A percentile compares a stretch with the other conserved stretches of the same genome.
These are phyloP conservation scores for Dictyostelium purpureum DNA, from an alignment of 78 protist genomes.

Conservation along the genomic window DNA sequence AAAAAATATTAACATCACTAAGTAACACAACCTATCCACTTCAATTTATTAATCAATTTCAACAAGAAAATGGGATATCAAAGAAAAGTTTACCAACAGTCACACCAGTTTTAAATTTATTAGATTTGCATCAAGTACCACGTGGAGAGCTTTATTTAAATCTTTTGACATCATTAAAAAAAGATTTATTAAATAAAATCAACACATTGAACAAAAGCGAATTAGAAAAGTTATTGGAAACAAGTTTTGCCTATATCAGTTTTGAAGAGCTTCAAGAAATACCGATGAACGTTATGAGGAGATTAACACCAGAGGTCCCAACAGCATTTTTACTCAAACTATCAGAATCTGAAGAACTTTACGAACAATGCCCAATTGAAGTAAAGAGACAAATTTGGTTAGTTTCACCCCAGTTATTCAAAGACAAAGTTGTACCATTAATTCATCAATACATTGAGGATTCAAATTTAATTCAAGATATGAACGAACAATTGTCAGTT, in stretches of 20 bases:
- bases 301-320: constrained; percentile 57
- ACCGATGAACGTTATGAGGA: constrained; percentile 73
- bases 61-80: constrained; percentile 27
- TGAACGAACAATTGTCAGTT: constrained; percentile 17
- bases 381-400: constrained; percentile 72
- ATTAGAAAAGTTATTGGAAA: constrained; percentile 55
- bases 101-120: constrained; percentile 51
- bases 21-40: constrained; percentile 46
- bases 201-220: background rate
- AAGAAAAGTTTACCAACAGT: constrained; percentile 44
- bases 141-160: constrained; percentile 35
- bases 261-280: constrained; percentile 52
- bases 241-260: constrained; percentile 69
- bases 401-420: constrained; percentile 28
- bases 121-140: constrained; percentile 66
- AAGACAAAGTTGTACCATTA: constrained; percentile 24
- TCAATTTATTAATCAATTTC: constrained; percentile 62
- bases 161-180: constrained; percentile 4
- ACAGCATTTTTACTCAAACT: constrained; percentile 35
- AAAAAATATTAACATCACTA: constrained; percentile 25
- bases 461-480: constrained; percentile 29
- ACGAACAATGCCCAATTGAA: constrained; percentile 72
- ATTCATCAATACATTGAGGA: constrained; percentile 44
- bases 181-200: constrained; percentile 29
- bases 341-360: constrained; percentile 33